Evolutionary conservation across 2,329 filamentous ascomycete species (phyloP).

Genomic region (Neonectria hederae): DNA sequence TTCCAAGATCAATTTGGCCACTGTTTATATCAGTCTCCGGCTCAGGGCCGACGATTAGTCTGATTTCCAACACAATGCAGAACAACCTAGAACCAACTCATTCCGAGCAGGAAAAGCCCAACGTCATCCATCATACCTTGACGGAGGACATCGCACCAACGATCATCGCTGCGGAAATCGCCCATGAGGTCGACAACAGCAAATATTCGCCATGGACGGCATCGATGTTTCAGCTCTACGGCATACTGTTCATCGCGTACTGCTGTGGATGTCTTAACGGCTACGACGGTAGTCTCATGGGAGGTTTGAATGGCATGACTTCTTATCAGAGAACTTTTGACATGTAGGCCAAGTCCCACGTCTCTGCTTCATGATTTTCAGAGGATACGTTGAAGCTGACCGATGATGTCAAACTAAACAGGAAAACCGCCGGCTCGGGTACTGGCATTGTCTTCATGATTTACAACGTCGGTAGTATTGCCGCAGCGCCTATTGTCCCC

Average conservation of each 20-base stretch:
- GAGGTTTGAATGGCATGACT: slow-evolving; percentile 39
- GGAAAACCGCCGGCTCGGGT: slow-evolving; percentile 29
- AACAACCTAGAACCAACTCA: not conserved
- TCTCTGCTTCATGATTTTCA: not conserved
- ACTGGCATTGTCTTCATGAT: slow-evolving; percentile 52
- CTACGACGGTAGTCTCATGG: slow-evolving; percentile 38
- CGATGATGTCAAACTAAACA: not conserved
- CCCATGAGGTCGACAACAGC: slow-evolving; percentile 50
- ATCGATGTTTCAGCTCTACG: slow-evolving; percentile 62
- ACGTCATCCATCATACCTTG: not conserved
- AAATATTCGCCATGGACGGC: slow-evolving; percentile 58
- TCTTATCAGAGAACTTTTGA: slow-evolving; percentile 37
- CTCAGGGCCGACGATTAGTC: not conserved
- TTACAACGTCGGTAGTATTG: slow-evolving; percentile 56
- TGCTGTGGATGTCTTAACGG: slow-evolving; percentile 60
- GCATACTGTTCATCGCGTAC: slow-evolving; percentile 58
- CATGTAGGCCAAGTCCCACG: slow-evolving; percentile 7
- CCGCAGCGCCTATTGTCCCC: slow-evolving; percentile 52
- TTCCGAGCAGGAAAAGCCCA: not conserved
- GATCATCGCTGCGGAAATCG: slow-evolving; percentile 50
- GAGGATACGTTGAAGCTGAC: no score
- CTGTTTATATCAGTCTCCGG: not conserved
- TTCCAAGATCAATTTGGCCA: not conserved
- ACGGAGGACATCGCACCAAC: slow-evolving; percentile 14
- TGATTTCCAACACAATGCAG: not conserved